These are phyloP conservation scores for Coemansia sp. DNA, from an alignment of 192 early-diverging fungal species.

Conservation along the genomic window DNA sequence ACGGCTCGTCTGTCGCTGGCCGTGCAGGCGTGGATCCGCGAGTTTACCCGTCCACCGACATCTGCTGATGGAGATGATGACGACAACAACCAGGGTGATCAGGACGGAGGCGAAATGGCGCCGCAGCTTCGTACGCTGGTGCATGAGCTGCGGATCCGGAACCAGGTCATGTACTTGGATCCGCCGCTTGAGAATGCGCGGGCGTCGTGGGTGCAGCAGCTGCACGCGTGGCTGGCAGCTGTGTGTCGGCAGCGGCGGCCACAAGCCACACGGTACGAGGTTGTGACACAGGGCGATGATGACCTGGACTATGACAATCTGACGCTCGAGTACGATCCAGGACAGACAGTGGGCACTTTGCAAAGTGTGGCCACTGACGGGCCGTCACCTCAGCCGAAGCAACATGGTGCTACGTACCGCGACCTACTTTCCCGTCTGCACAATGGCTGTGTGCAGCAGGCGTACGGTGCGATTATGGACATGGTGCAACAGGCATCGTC, in stretches of 20 bases:
- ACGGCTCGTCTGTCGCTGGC: conserved; percentile 70
- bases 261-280: conserved; percentile 88
- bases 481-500: conserved; percentile 71
- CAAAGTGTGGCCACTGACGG: no score
- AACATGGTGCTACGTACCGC: conserved; percentile 26
- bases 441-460: conserved; percentile 64
- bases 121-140: conserved; percentile 69
- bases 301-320: conserved; percentile 60
- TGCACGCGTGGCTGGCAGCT: conserved; percentile 90
- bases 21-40: conserved; percentile 68
- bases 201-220: conserved; percentile 79
- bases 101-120: conserved; percentile 54
- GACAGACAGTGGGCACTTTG: conserved; percentile 11
- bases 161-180: conserved; percentile 96
- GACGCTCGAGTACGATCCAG: conserved; percentile 55
- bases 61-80: conserved; percentile 49
- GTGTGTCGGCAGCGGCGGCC: conserved; percentile 83
- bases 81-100: not conserved
- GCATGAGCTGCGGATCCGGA: conserved; percentile 85
- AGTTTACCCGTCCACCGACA: conserved; percentile 60
- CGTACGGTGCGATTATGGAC: conserved; percentile 80
- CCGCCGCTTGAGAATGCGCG: conserved; percentile 95
- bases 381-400: not conserved
- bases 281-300: conserved; percentile 62
- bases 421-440: conserved; percentile 67